Conservation (phyloP, 2,329 filamentous ascomycete species). For the Xylariales sp. region DNA sequence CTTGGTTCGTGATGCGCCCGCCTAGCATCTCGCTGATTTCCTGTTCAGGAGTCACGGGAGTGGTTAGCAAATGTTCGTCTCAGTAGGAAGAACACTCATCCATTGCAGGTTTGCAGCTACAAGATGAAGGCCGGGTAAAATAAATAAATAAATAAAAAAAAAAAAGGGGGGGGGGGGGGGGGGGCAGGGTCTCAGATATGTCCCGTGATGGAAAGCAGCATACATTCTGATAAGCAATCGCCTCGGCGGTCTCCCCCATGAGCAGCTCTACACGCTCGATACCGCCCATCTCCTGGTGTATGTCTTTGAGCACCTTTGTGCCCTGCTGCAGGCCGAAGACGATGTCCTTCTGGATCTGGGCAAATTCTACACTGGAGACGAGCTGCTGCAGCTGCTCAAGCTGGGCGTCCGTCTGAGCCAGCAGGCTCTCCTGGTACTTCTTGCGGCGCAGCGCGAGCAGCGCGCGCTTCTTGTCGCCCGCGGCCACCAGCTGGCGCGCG, state of each 20-base stretch:
- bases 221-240: conserved; percentile 85
- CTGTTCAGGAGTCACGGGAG: too few relatives aligned
- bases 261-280: conserved; percentile 92
- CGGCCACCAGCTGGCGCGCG: conserved; percentile 75
- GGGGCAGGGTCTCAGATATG: too few relatives aligned
- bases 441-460: conserved; percentile 87
- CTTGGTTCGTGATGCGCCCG: conserved; percentile 83
- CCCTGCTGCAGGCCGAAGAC: conserved; percentile 90
- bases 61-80: too few relatives aligned
- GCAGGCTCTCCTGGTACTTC: conserved; percentile 91
- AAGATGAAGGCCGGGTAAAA: background rate
- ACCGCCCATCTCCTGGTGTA: conserved; percentile 93
- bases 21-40: conserved; percentile 91
- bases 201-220: background rate
- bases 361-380: conserved; percentile 88
- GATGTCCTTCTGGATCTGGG: conserved; percentile 94
- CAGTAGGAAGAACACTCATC: background rate
- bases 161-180: background rate
- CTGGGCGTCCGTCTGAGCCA: conserved; percentile 86
- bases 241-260: conserved; percentile 88
- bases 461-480: conserved; percentile 75
- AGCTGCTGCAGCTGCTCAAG: conserved; percentile 90
- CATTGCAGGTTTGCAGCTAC: background rate
- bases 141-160: background rate
- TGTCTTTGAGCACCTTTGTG: conserved; percentile 82